Percentiles rank a stretch among this genome's conserved stretches.
phyloP scores from a whole-genome alignment of 2,329 filamentous ascomycete genomes.

The Leptographium procerum region DNA sequence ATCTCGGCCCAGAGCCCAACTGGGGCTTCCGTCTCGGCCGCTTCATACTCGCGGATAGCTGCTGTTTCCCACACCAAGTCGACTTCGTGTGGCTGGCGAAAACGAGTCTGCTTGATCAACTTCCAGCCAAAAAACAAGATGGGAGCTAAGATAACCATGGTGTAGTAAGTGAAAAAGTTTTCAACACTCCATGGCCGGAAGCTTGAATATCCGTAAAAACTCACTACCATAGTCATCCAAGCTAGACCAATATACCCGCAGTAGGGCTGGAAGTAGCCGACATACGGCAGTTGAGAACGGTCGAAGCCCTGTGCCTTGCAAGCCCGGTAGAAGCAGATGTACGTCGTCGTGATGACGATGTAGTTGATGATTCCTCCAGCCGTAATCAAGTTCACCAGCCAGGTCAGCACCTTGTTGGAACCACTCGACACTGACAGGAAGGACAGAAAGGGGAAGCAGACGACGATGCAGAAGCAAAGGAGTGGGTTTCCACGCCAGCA shows the following conservation, averaged over 20 bases:
- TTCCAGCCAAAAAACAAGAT: constrained; percentile 52
- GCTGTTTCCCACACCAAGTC: constrained; percentile 17
- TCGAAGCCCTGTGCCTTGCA: constrained; percentile 26
- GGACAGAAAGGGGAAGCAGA: constrained; percentile 24
- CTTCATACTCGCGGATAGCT: constrained; percentile 26
- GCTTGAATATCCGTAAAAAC: constrained; percentile 42
- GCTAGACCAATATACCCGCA: constrained; percentile 21
- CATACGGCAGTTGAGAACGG: constrained; percentile 24
- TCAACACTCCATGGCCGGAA: constrained; percentile 36
- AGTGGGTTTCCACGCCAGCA: constrained; percentile 28
- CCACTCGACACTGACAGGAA: constrained; percentile 28
- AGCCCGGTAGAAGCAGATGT: constrained; percentile 26
- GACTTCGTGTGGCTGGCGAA: constrained; percentile 9
- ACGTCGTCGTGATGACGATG: constrained; percentile 27
- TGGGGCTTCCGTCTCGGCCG: constrained; percentile 8
- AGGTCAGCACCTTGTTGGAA: constrained; percentile 26
- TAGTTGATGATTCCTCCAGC: constrained; percentile 32
- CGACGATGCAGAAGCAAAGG: constrained; percentile 24
- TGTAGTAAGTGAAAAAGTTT: constrained; percentile 42
- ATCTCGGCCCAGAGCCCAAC: constrained; percentile 9
- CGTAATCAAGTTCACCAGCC: constrained; percentile 31
- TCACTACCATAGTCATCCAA: constrained; percentile 11
- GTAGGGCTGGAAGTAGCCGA: constrained; percentile 26
- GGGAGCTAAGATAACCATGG: constrained; percentile 42
- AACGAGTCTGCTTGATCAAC: constrained; percentile 45